Evolutionary conservation across 371 early-diverging fungal species (phyloP), one percentile per base, ranked within the genome.

Genomic region (Coemansia sp.): DNA sequence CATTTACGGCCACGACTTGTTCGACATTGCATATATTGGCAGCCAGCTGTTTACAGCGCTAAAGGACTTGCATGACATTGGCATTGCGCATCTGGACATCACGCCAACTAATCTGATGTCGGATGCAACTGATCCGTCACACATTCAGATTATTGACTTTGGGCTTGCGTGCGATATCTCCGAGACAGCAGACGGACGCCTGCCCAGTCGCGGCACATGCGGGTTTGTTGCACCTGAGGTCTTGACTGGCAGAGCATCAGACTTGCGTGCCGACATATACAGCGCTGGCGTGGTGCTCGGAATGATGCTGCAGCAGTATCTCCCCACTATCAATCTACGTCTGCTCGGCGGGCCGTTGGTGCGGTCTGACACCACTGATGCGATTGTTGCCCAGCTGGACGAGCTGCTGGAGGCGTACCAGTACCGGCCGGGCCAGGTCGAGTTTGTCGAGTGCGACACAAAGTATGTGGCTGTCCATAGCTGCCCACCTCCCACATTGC

Each of bases 221-320:
- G 92, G 91, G n/a, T 92, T 90, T 80, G 84, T 92, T 26, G 88
- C 91, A 11, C 91, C 90, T 13, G 93, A 92, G 72, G 73, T 90
- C 24, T 68, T 88, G 22, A 53, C 81, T 27, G 83, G 76, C 59
- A 71, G 57, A 42, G 84, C 82, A 26, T 75, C 64, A 21, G 83
- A 81, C 45, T 66, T 79, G 27, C 58, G 80, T 34, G 83, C 86
- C 5, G 88, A 88, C 68, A 64, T 88, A n/a, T 88, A 87, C 63
- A 84, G 86, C n/a, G 82, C 83, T 5, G 88, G 88, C 50, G 74
- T 88, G 40, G 84, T 88, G 16, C 67, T 88, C 16, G 88, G 88
- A 14, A 85, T 85, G 81, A 82, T 84, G 84, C 78, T 88, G 18
- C 84, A 86, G 72, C 80, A 82, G 45, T 87, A 83, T 59, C 72